Base-by-base conservation (phyloP, 495 filamentous ascomycete genomes). In the Hypoxylon perforatum region DNA sequence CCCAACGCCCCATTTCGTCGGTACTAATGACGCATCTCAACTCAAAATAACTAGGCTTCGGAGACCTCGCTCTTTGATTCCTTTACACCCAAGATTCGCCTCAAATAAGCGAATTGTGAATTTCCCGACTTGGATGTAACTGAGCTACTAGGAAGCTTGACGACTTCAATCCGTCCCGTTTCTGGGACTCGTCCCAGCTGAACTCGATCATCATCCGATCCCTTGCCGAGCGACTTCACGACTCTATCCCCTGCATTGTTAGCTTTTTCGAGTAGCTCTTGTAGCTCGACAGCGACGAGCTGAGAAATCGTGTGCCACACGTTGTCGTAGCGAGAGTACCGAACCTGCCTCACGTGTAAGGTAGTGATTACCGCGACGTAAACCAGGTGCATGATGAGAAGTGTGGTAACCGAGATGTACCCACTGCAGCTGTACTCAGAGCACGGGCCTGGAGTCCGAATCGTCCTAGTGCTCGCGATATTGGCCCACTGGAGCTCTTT, bases 281-380 rank as follows among this genome's bases (percentile, higher is more conserved):
- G 10, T 11, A 47, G 21, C 47, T 50, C 47, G 1, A 9, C 4
- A 21, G 1, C 11, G 23, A 57, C 23, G 39, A 57, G 53, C 53
- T 57, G 53, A 19, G 53, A 57, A 0, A 57, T 10, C 1, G 53
- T 30, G 23, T 44, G 22, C 53, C 53, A 57, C 1, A 45, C 15
- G 14, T 57, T 57, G 12, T 14, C 38, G 22, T 57, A 45, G 3
- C 53, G 36, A 18, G 53, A 57, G 15, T 57, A 45, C 4, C 53
- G 53, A 17, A 45, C 42, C 11, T 44, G 53, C 7, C 23, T 57
- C 0, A 45, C 53, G 36, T 57, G 45, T 28, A 42, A 2, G 9
- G 8, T 0, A 5, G 53, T 42, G n/a, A 45, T 45, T 3, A 57
- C n/a, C 6, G 14, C 53, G 8, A 57, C 53, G 21, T 18, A 57